phyloP scores from a whole-genome alignment of 116 monocot genomes.

The Dioscorea cayenensis region DNA sequence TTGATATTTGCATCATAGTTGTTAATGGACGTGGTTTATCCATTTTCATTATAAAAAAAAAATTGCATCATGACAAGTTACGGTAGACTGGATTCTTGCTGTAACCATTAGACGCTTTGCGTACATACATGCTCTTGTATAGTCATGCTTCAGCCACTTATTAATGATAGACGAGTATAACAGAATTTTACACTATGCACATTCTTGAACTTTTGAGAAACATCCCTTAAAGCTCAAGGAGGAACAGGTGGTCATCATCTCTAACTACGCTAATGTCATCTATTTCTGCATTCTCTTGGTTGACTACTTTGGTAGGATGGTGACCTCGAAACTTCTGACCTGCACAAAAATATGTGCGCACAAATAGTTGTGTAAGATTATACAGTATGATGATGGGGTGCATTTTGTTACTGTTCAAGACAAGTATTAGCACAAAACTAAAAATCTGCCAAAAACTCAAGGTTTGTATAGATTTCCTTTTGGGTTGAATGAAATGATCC shows the following conservation, averaged over 20 bases:
- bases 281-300: slow-evolving; percentile 58
- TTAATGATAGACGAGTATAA: neutral
- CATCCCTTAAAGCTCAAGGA: slow-evolving; percentile 31
- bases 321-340: slow-evolving; percentile 44
- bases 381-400: neutral
- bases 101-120: neutral
- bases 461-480: neutral
- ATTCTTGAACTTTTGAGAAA: slow-evolving; percentile 21
- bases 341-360: slow-evolving; percentile 25
- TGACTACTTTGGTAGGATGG: slow-evolving; percentile 43
- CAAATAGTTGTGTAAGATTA: neutral
- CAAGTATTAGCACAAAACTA: neutral
- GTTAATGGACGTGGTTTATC: too few relatives aligned
- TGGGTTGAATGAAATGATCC: slow-evolving; percentile 6
- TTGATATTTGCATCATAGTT: too few relatives aligned
- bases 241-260: slow-evolving; percentile 68
- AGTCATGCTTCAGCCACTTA: neutral
- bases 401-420: too few relatives aligned
- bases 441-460: neutral
- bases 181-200: neutral
- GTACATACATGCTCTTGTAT: neutral
- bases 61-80: neutral
- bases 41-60: too few relatives aligned
- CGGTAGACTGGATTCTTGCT: neutral
- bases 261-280: slow-evolving; percentile 55